Percentiles rank a stretch among this genome's conserved stretches.
Evolutionary conservation across 202 grass and related monocot species (phyloP).

Genomic region (Dendrocalamus latiflorus): DNA sequence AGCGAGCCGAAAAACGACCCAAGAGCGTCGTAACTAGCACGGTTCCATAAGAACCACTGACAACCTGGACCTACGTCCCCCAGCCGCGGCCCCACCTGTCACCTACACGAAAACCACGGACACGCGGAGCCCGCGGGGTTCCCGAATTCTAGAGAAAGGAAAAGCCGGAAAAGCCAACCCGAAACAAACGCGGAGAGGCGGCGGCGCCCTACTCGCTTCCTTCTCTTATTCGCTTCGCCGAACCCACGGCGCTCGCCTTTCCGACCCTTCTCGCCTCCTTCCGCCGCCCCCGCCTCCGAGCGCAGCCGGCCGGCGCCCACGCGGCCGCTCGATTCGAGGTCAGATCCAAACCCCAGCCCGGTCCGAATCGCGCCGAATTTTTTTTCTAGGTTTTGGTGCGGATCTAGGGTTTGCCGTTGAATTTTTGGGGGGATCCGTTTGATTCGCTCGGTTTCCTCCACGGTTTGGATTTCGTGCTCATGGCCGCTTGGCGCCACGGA

Average conservation of each 20-base stretch:
- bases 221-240: background rate
- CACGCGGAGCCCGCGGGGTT: background rate
- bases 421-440: background rate
- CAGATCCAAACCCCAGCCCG: conserved; percentile 26
- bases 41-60: background rate
- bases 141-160: too few relatives aligned
- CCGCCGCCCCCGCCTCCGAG: background rate
- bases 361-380: conserved; percentile 9
- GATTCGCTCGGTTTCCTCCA: conserved; percentile 1
- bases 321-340: conserved; percentile 16
- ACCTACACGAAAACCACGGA: background rate
- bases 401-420: conserved; percentile 55
- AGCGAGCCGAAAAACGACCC: too few relatives aligned
- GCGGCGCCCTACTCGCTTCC: too few relatives aligned
- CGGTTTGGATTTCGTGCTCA: conserved; percentile 17
- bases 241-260: background rate
- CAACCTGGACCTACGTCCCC: background rate
- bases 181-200: conserved; percentile 38
- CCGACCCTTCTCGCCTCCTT: background rate
- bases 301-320: background rate
- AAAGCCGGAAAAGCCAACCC: conserved; percentile 4
- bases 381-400: conserved; percentile 43
- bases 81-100: background rate
- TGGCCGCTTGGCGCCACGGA: conserved; percentile 63
- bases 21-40: too few relatives aligned